Evolutionary conservation across 805 yeast genomes (phyloP), one percentile per base, ranked within the genome.

Genomic region (Myxozyma nipponensis): DNA sequence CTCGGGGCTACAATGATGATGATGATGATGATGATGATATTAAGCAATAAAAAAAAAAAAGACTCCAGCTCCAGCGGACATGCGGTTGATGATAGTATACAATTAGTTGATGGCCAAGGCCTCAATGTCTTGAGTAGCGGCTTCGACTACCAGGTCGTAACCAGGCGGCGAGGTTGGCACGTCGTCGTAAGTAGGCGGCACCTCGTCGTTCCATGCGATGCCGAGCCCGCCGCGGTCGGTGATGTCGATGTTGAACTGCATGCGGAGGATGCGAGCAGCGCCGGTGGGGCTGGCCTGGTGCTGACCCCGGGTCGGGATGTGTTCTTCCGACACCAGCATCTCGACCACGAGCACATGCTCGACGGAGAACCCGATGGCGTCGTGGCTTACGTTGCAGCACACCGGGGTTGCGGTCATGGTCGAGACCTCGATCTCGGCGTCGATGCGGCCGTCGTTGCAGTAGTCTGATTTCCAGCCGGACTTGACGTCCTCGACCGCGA

Each of bases 201-300:
- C 98, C 68, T 93, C 98, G 64, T 91, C 97, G 68, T 91, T 97
- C 98, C 98, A 93, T 0, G 97, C 85, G 26, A 93, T 87, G 3
- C 98, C 98, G 38, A 93, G 74, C 0, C 99, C 99, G 0, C 95
- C 84, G 52, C 98, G 75, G 65, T 90, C 98, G 1, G 95, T 85
- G 21, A 93, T 69, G 2, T 74, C 72, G n/a, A 91, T 62, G 58
- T 84, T 83, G 70, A 93, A 91, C 67, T 90, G 96, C 97, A 93
- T 93, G 57, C 98, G 72, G 53, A 93, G 72, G 1, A 93, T 95
- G 43, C 98, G 73, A 0, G 98, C 98, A 3, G 95, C 86, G 15
- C 98, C 98, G 0, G 98, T 93, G 3, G 75, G 61, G 49, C 72
- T 75, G 2, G 77, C 72, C n/a, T 72, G 59, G 51, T 75, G 62